A percentile compares a stretch with the other conserved stretches of the same genome.
Conservation (phyloP, 1,284 basidiomycete species). For the Tylopilus sp. region DNA sequence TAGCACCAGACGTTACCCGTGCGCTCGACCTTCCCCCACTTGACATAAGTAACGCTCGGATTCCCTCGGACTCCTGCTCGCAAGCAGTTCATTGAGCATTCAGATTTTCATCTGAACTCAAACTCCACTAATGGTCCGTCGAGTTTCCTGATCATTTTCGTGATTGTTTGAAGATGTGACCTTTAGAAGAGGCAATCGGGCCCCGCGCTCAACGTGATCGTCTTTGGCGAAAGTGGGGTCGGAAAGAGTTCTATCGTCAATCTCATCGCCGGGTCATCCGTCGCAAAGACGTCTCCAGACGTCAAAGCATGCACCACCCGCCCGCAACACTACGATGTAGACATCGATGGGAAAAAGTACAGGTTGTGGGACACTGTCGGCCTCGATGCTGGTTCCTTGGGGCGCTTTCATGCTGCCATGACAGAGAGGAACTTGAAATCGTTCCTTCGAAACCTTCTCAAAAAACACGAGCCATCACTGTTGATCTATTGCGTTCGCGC, state of each 20-base stretch:
- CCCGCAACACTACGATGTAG: constrained; percentile 28
- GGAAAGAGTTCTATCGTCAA: constrained; percentile 48
- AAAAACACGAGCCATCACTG: constrained; percentile 34
- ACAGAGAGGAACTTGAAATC: constrained; percentile 39
- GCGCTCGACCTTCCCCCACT: constrained; percentile 2
- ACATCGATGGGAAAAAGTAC: constrained; percentile 30
- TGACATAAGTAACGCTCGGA: neutral
- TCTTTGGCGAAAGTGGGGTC: constrained; percentile 45
- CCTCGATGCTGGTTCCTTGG: constrained; percentile 41
- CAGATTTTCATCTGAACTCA: neutral
- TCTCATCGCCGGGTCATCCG: constrained; percentile 34
- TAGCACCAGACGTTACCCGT: neutral
- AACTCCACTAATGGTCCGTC: constrained; percentile 30
- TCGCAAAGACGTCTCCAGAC: constrained; percentile 42
- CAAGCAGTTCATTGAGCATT: neutral
- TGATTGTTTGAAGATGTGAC: constrained; percentile 10
- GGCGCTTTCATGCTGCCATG: constrained; percentile 35
- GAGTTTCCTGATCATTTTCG: constrained; percentile 2
- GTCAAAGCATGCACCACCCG: constrained; percentile 40
- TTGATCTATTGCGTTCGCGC: constrained; percentile 46
- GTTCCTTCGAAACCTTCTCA: constrained; percentile 34
- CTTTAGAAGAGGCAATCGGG: constrained; percentile 14
- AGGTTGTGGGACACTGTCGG: constrained; percentile 47
- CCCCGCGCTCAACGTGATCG: constrained; percentile 38
- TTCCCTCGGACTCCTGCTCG: neutral